Percentiles rank a stretch among this genome's conserved stretches.
Evolutionary conservation across 441 rosid genomes (phyloP).

Genomic region (Mallotus japonicus): DNA sequence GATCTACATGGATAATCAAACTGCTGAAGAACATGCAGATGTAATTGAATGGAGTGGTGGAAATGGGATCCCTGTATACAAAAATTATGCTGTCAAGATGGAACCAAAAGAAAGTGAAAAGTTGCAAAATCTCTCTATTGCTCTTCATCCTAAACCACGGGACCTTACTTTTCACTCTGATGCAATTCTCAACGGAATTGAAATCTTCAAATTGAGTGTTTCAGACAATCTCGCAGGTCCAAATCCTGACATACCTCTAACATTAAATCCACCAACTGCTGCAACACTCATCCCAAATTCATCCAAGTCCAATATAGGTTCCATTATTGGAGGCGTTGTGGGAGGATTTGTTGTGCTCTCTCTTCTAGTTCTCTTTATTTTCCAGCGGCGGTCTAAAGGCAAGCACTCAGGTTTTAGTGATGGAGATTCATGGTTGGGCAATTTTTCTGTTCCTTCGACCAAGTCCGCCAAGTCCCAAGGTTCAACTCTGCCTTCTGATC

Average conservation of each 20-base stretch:
- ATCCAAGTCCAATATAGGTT: neutral
- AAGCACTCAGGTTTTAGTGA: conserved; percentile 16
- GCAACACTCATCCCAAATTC: neutral
- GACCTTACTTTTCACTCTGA: neutral
- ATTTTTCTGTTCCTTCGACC: neutral
- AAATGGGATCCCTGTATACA: conserved; percentile 26
- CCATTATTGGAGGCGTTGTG: conserved; percentile 27
- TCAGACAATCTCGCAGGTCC: conserved; percentile 27
- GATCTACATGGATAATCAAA: conserved; percentile 17
- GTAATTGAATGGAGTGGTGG: conserved; percentile 29
- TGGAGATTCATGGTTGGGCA: conserved; percentile 10
- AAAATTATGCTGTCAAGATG: conserved; percentile 23
- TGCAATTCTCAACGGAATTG: conserved; percentile 49
- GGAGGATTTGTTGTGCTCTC: conserved; percentile 9
- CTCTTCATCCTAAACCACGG: conserved; percentile 4
- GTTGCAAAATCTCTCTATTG: conserved; percentile 24
- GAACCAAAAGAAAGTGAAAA: neutral
- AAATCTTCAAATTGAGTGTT: conserved; percentile 39
- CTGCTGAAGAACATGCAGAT: conserved; percentile 8
- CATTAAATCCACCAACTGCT: neutral
- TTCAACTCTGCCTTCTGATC: conserved; percentile 40
- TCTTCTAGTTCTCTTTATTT: conserved; percentile 26
- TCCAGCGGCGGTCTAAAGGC: conserved; percentile 15
- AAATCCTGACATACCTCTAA: conserved; percentile 25
- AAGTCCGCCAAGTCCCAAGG: conserved; percentile 22